Evolutionary conservation across 345 rosid species (phyloP).

Genomic region (Toxicodendron radicans): DNA sequence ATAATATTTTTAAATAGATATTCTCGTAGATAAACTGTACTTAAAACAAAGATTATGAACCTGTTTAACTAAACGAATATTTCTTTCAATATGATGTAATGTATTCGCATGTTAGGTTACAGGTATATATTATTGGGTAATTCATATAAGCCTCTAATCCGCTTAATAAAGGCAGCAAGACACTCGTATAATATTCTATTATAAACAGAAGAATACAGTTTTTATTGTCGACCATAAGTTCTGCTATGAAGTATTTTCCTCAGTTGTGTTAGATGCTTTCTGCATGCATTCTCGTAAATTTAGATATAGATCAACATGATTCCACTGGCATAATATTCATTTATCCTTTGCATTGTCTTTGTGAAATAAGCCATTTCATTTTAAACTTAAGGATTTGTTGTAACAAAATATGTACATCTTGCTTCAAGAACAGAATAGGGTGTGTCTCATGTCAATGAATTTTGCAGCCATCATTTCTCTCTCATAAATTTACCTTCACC

Average conservation of each 20-base stretch:
- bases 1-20: too few species aligned
- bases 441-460: too few species aligned
- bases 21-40: too few species aligned
- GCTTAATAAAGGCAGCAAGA: neutral
- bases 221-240: too few species aligned
- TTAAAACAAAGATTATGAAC: too few species aligned
- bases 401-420: neutral
- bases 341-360: neutral
- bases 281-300: neutral
- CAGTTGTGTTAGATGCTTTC: too few species aligned
- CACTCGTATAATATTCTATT: neutral
- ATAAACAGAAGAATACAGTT: neutral
- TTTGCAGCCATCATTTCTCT: neutral
- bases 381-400: neutral
- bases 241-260: neutral
- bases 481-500: neutral
- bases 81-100: too few species aligned
- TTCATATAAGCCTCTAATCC: neutral
- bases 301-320: neutral
- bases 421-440: too few species aligned
- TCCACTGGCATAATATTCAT: neutral
- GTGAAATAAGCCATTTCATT: neutral
- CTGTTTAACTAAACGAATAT: too few species aligned
- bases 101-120: too few species aligned
- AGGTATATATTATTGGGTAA: neutral